phyloP scores from a whole-genome alignment of 805 yeast genomes.

The Pichia sporocuriosa region DNA sequence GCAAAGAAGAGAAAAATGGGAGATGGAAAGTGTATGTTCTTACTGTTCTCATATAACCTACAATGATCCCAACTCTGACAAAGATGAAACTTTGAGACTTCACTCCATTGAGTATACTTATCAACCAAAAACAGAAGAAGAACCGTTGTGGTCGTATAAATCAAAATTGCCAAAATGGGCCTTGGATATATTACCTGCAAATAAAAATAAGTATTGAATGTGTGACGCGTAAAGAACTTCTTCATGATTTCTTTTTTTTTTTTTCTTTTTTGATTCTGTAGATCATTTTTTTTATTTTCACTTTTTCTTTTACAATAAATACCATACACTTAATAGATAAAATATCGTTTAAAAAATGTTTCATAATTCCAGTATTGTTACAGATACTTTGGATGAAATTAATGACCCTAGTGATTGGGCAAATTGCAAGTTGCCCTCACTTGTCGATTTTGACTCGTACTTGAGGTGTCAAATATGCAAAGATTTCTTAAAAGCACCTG shows the following conservation, averaged over 20 bases:
- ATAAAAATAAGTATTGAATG: neutral
- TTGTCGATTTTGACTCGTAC: slow-evolving; percentile 59
- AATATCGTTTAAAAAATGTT: too few species aligned
- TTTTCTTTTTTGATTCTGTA: neutral
- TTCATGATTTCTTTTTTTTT: neutral
- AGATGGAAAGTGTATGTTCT: slow-evolving; percentile 20
- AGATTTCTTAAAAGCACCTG: slow-evolving; percentile 74
- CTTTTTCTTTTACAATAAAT: neutral
- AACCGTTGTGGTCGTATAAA: slow-evolving; percentile 1
- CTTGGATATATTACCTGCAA: neutral
- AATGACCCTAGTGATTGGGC: slow-evolving; percentile 74
- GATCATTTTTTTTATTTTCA: neutral
- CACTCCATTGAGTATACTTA: slow-evolving; percentile 36
- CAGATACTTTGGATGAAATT: slow-evolving; percentile 25
- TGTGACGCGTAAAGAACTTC: neutral
- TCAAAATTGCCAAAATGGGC: slow-evolving; percentile 7
- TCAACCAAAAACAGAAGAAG: neutral
- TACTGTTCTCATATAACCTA: slow-evolving; percentile 31
- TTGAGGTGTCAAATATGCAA: slow-evolving; percentile 85
- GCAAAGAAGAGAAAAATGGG: slow-evolving; percentile 9
- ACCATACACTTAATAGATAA: neutral
- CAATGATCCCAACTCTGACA: slow-evolving; percentile 20
- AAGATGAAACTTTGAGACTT: slow-evolving; percentile 30
- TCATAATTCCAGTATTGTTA: too few species aligned
- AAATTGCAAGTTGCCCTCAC: slow-evolving; percentile 44